phyloP scores from a whole-genome alignment of 108 stramenopile species.

The Mayamaea pseudoterrestris region DNA sequence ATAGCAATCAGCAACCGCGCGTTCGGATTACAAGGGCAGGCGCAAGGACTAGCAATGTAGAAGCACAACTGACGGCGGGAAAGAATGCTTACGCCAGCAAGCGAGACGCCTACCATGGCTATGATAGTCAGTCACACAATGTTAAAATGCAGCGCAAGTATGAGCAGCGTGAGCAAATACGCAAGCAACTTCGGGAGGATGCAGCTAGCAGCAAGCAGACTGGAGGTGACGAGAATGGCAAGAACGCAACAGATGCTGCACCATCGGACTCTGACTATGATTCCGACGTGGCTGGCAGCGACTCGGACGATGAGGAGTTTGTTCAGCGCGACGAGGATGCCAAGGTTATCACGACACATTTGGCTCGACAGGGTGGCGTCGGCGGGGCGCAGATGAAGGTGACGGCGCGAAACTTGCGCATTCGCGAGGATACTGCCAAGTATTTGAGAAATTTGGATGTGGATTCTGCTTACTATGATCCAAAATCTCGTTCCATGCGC shows the following conservation, averaged over 20 bases:
- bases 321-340: constrained; percentile 76
- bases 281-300: constrained; percentile 60
- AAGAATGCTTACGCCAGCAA: constrained; percentile 84
- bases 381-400: constrained; percentile 98
- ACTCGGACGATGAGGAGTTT: constrained; percentile 67
- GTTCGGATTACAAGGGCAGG: constrained; percentile 84
- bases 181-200: constrained; percentile 38
- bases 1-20: constrained; percentile 47
- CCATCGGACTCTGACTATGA: constrained; percentile 69
- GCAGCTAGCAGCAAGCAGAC: not conserved
- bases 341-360: constrained; percentile 81
- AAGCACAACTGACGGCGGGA: constrained; percentile 30
- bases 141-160: constrained; percentile 41
- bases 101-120: constrained; percentile 87
- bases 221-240: not conserved
- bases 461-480: constrained; percentile 92
- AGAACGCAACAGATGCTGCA: constrained; percentile 4
- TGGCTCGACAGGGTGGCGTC: constrained; percentile 95
- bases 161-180: constrained; percentile 50
- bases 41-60: constrained; percentile 24
- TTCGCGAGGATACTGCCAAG: constrained; percentile 99
- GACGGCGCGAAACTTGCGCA: constrained; percentile 95
- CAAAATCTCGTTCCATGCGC: constrained; percentile 93
- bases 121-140: constrained; percentile 56
- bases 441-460: constrained; percentile 95